A percentile compares a stretch with the other conserved stretches of the same genome.
Conservation (phyloP, 2,329 filamentous ascomycete species). For the Ascochyta viciae-villosae region DNA sequence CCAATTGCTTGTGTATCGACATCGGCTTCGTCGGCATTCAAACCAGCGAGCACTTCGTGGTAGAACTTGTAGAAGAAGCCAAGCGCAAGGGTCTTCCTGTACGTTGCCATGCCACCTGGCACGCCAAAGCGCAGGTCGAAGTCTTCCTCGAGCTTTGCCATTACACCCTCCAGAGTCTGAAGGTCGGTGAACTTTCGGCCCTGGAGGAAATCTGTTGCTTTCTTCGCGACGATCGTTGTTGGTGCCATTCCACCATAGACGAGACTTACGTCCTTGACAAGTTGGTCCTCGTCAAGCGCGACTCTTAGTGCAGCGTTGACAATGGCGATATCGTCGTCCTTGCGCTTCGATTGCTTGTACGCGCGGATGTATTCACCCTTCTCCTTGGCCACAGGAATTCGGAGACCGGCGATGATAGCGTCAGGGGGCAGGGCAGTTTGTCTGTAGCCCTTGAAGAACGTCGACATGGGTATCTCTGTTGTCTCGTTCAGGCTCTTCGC, state of each 20-base stretch:
- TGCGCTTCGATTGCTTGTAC: slow-evolving; percentile 96
- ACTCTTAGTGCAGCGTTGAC: slow-evolving; percentile 87
- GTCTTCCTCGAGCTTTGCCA: slow-evolving; percentile 87
- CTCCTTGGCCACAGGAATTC: slow-evolving; percentile 77
- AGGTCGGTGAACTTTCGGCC: slow-evolving; percentile 83
- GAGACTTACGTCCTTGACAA: slow-evolving; percentile 77
- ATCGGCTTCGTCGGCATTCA: slow-evolving; percentile 61
- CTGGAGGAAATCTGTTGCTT: slow-evolving; percentile 73
- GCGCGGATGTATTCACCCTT: slow-evolving; percentile 85
- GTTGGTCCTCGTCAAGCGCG: slow-evolving; percentile 70
- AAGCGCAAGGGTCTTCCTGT: slow-evolving; percentile 86
- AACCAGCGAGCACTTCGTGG: slow-evolving; percentile 77
- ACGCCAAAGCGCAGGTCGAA: slow-evolving; percentile 91
- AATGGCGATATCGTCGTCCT: slow-evolving; percentile 98
- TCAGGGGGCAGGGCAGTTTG: slow-evolving; percentile 81
- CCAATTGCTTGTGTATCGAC: slow-evolving; percentile 77
- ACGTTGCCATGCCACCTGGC: slow-evolving; percentile 96
- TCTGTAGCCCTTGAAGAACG: slow-evolving; percentile 93
- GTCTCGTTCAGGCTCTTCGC: slow-evolving; percentile 78
- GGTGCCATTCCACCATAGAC: slow-evolving; percentile 97
- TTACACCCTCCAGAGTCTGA: slow-evolving; percentile 84
- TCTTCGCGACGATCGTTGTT: slow-evolving; percentile 85
- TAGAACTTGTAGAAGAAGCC: slow-evolving; percentile 98
- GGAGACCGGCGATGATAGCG: slow-evolving; percentile 83
- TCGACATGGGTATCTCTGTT: slow-evolving; percentile 85